phyloP scores from a whole-genome alignment of 2,329 filamentous ascomycete species.

The Fusarium ramigenum region DNA sequence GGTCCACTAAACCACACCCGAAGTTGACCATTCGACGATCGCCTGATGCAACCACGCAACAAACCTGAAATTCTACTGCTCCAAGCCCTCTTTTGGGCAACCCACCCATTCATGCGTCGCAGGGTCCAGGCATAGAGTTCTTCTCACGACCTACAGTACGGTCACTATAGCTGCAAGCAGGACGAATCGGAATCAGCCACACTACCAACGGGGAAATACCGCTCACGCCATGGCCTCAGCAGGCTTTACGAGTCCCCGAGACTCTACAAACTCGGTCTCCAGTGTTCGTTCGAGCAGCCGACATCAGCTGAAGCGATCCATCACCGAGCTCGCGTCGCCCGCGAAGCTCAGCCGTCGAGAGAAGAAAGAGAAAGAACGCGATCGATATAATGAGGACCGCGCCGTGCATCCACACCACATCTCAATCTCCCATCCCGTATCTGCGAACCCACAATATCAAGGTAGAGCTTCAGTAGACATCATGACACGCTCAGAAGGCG shows the following conservation, averaged over 20 bases:
- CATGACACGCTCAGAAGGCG: slow-evolving; percentile 55
- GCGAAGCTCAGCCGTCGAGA: slow-evolving; percentile 52
- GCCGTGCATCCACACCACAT: slow-evolving; percentile 29
- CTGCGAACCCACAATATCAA: slow-evolving; percentile 43
- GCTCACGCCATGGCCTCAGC: slow-evolving; percentile 37
- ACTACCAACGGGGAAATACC: slow-evolving; percentile 5
- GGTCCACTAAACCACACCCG: slow-evolving; percentile 30
- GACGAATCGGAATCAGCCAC: slow-evolving; percentile 27
- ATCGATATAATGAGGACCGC: slow-evolving; percentile 45
- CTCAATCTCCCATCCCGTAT: slow-evolving; percentile 28
- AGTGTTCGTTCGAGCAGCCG: slow-evolving; percentile 47
- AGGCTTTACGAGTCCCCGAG: slow-evolving; percentile 38
- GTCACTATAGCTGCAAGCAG: not conserved
- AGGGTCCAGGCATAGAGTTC: slow-evolving; percentile 21
- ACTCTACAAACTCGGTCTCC: slow-evolving; percentile 39
- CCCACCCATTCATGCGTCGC: slow-evolving; percentile 29
- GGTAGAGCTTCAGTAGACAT: slow-evolving; percentile 56
- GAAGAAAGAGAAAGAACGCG: slow-evolving; percentile 41
- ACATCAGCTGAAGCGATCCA: slow-evolving; percentile 65
- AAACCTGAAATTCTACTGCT: slow-evolving; percentile 24
- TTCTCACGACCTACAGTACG: not conserved
- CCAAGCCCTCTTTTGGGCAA: slow-evolving; percentile 22
- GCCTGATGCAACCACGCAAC: slow-evolving; percentile 35
- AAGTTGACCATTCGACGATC: slow-evolving; percentile 25
- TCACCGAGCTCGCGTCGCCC: slow-evolving; percentile 63